Percentiles rank a stretch among this genome's conserved stretches.
Conservation (phyloP, 306 rosid genomes). For the Cucumis sativus region Cucumber_9930_V3 NC_026660.2:1559001-1559500, state of each 20-base stretch:
- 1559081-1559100: constrained; percentile 6
- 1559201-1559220: neutral
- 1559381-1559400: neutral
- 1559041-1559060: constrained; percentile 50
- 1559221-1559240: neutral
- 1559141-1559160: neutral
- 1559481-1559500: neutral
- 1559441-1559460: neutral
- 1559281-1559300: neutral
- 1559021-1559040: constrained; percentile 67
- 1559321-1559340: neutral
- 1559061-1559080: constrained; percentile 52
- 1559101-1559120: neutral
- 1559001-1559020: constrained; percentile 74
- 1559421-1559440: neutral
- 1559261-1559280: neutral
- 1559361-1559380: neutral
- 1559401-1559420: neutral
- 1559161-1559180: neutral
- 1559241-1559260: neutral
- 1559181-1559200: neutral
- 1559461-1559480: neutral
- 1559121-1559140: neutral
- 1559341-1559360: neutral
- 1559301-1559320: neutral